Evolutionary conservation across 2,329 filamentous ascomycete species (phyloP), one percentile per base, ranked within the genome.

Genomic region (Periconia sp.): DNA sequence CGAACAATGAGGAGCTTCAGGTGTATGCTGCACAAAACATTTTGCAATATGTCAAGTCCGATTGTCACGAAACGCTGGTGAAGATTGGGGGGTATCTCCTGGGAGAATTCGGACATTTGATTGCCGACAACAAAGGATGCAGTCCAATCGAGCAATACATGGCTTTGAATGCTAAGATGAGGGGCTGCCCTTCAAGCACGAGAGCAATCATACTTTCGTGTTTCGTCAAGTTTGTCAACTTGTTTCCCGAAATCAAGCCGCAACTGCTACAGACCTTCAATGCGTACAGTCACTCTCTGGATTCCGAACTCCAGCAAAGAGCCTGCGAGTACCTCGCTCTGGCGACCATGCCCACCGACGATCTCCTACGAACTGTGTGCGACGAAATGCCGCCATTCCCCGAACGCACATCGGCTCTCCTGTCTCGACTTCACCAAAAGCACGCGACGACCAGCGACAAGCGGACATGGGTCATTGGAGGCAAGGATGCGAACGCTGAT

Each of bases 301-400:
- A 99, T 72, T 91, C 94, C 0, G 94, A 99, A 73, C 81, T 99
- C 60, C 94, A 99, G 73, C 94, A 99, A 77, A 82, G 94, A 75
- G 93, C 94, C 14, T 99, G 92, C 76, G 94, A 99, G 73, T 99
- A 97, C 72, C 81, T 97, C 55, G 86, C 89, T 0, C 81, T 99
- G 57, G 91, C 92, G 17, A 92, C 85, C 33, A 82, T 95, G 71
- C 89, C 91, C 0, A 91, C 91, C 0, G 94, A 99, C 65, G 92
- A 97, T 60, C 82, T 99, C 7, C 81, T 99, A 13, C 86, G 94
- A 48, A 97, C 94, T 0, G 87, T 99, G 6, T 96, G 92, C 73
- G 94, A 99, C 64, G 94, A 99, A 73, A 99, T 99, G 95, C 94
- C 94, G 2, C 92, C 94, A 0, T 99, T 97, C 76, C 95, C 94